phyloP scores from a whole-genome alignment of 2,329 filamentous ascomycete species.

The Diatrype stigma region DNA sequence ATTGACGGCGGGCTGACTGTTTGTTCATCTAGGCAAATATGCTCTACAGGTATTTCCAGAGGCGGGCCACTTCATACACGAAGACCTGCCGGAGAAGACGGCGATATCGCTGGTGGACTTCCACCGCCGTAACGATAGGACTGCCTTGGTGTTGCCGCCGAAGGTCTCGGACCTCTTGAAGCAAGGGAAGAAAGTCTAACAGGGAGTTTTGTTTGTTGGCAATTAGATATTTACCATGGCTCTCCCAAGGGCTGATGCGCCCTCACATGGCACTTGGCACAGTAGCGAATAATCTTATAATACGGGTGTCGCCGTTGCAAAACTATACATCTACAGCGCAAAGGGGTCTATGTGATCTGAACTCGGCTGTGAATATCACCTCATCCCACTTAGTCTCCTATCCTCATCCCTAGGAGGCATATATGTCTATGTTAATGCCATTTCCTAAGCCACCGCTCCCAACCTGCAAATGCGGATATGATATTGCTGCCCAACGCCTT shows the following conservation, averaged over 20 bases:
- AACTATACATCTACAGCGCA: neutral
- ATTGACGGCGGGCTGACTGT: conserved; percentile 5
- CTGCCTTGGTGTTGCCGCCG: conserved; percentile 77
- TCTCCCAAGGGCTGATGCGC: no score
- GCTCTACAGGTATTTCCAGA: conserved; percentile 92
- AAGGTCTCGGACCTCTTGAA: conserved; percentile 76
- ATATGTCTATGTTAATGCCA: conserved; percentile 5
- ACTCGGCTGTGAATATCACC: neutral
- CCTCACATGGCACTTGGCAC: no score
- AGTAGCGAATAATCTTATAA: no score
- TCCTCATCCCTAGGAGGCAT: neutral
- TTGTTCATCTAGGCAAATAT: conserved; percentile 66
- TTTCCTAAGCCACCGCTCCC: neutral
- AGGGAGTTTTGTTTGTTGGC: no score
- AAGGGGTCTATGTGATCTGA: neutral
- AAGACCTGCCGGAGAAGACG: conserved; percentile 88
- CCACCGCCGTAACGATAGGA: conserved; percentile 85
- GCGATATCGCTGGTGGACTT: conserved; percentile 85
- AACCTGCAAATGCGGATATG: conserved; percentile 3
- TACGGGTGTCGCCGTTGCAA: no score
- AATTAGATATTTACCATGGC: neutral
- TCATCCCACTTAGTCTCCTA: neutral
- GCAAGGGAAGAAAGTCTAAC: conserved; percentile 54
- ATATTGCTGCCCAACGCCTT: conserved; percentile 15
- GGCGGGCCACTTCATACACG: conserved; percentile 94